A percentile compares a stretch with the other conserved stretches of the same genome.
Evolutionary conservation across 2,329 filamentous ascomycete species (phyloP).

Genomic region (Xylariaceae sp.): DNA sequence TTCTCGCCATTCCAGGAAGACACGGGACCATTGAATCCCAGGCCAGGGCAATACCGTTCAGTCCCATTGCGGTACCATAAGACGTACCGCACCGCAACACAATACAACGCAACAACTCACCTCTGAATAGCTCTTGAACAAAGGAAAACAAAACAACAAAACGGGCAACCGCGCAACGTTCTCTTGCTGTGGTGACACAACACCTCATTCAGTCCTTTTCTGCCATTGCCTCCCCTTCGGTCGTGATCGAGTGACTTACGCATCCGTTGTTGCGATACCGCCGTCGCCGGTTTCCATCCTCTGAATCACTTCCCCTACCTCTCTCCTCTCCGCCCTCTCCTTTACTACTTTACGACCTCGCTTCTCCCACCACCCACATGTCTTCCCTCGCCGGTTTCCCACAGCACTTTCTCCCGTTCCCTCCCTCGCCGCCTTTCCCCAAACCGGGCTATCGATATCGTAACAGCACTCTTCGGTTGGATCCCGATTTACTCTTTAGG

Average conservation of each 20-base stretch:
- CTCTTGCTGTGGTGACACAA: background rate
- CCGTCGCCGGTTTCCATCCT: slow-evolving; percentile 6
- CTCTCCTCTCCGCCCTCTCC: slow-evolving; percentile 13
- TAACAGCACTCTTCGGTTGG: slow-evolving; percentile 16
- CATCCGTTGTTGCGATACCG: slow-evolving; percentile 9
- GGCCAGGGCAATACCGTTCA: background rate
- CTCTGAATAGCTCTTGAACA: slow-evolving; percentile 5
- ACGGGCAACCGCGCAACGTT: slow-evolving; percentile 4
- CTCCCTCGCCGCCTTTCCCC: slow-evolving; percentile 27
- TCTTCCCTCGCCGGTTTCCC: slow-evolving; percentile 29
- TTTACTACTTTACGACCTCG: slow-evolving; percentile 5
- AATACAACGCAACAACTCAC: background rate
- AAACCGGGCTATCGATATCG: slow-evolving; percentile 20
- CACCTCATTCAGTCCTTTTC: slow-evolving; percentile 11
- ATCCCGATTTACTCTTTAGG: slow-evolving; percentile 5
- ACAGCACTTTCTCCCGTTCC: slow-evolving; percentile 27
- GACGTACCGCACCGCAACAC: background rate
- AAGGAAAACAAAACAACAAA: slow-evolving; percentile 5
- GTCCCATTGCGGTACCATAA: background rate
- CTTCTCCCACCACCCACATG: slow-evolving; percentile 30
- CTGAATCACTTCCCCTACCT: slow-evolving; percentile 3
- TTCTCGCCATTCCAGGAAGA: background rate
- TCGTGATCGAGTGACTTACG: background rate
- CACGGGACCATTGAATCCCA: background rate
- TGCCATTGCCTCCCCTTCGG: slow-evolving; percentile 3